Base-by-base conservation (phyloP, 805 yeast species). In the Kodamaea restingae region DNA sequence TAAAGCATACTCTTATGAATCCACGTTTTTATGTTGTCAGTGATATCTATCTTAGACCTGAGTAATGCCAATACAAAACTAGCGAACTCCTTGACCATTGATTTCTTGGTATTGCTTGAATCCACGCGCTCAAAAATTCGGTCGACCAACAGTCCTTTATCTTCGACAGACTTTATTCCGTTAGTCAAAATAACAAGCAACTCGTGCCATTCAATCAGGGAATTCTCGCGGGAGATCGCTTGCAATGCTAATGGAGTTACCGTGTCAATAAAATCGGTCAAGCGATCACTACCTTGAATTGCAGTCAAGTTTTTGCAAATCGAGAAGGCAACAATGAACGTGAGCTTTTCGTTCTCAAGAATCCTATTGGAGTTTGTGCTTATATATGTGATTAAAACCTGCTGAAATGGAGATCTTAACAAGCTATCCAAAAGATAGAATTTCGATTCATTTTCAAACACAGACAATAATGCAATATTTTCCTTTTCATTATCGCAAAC, bases 1-100 rank as follows among this genome's bases (percentile, higher is more conserved):
- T 75, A 81, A 4, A 85, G 54, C 43, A 75, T 63, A 5, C 80
- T 66, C 45, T 80, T 76, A 44, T 75, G 71, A 28, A 78, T 45
- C 91, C 91, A 84, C 2, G 56, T 49, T 14, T 46, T 54, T 15
- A 68, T 53, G 1, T 56, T 58, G 3, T 44, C 51, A 2, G 46
- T 30, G 0, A 52, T 18, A 4, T 46, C 37, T 4, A 51, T 45
- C 52, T 56, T 29, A 58, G 56, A 10, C 43, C 39, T 11, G 60
- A 49, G 28, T 56, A 53, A 25, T 58, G 56, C 18, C 45, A 51
- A 18, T 47, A 62, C 17, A 61, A 65, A 49, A 43, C 51, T 25
- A 4, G 51, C 60, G 44, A 61, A 63, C 28, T 51, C 59, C 1
- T 54, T 45, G 4, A 42, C 51, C 43, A 60, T 50, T 14, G 55